Evolutionary conservation across 306 rosid species (phyloP), one percentile per base, ranked within the genome.

Genomic region (Ammopiptanthus mongolicus): DNA sequence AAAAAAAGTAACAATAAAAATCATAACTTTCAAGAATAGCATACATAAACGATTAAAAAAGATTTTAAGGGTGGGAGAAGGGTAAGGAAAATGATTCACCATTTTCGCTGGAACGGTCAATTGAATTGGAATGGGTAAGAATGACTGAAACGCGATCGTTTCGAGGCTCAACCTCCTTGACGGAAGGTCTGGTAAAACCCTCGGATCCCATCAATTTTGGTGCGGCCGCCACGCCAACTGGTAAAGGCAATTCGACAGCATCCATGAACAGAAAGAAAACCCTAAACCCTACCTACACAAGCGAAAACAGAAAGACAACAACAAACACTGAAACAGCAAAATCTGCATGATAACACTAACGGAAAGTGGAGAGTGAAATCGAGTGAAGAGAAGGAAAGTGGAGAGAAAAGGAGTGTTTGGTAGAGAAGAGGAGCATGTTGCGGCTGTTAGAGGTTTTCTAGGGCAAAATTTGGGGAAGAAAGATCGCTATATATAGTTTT

Each of bases 401-500:
- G 64, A 47, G 78, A 65, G 57, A 65, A 73, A 15, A 14, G 29
- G 77, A 79, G 87, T 59, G 77, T 83, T 78, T 53, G 77, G 81
- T 19, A 36, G 51, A 33, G 84, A 66, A 18, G 86, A 82, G 18
- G 86, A 82, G 85, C 78, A 71, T 81, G 84, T 78, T 84, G 97
- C 92, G 97, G 96, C 97, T 83, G 84, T 65, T 44, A 75, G 78
- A 63, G 74, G 79, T 10, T 13, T 87, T 89, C 86, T 90, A 96
- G 99, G 99, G 99, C 93, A 96, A 86, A 85, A 78, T 59, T 70
- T 51, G 33, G 69, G 78, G 75, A 84, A 79, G 87, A 84, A 85
- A 80, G 82, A 78, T 39, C 14, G 90, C 69, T 86, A 90, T 87
- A 78, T 96, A 96, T 96, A 96, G 96, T 96, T 96, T 96, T 96